Evolutionary conservation across 352 stramenopile genomes (phyloP), one percentile per base, ranked within the genome.

Genomic region (Pythium myriotylum): DNA sequence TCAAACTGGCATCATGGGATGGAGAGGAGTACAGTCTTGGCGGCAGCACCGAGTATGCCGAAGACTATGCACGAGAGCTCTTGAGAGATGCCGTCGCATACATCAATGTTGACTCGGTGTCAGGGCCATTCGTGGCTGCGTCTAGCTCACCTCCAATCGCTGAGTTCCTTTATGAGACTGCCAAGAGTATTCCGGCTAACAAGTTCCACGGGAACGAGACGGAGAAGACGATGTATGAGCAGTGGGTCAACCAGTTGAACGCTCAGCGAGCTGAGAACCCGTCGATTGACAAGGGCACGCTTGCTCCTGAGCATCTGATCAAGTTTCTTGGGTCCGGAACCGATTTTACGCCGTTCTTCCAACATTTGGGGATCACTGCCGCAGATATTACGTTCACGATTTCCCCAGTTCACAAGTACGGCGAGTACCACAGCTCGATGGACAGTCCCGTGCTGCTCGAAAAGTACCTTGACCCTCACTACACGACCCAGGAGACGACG

Each of bases 1-100:
- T 97, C 54, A 73, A 92, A 14, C 65, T 97, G 2, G 75, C 73
- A 7, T 93, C 79, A 12, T 97, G 89, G 89, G 88, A 86, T 54
- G 89, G 86, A 20, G 89, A 97, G 66, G 86, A 96, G 67, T 90
- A 92, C 60, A 84, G 77, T 3, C 60, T 97, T 19, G 41, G 96
- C 1, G 89, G 89, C 12, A 92, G 75, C 29, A 96, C 89, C 0
- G 89, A 89, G 37, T 97, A 74, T 53, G 86, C 72, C 2, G 88
- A 97, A 54, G 70, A 89, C 16, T 69, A 90, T 48, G 71, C 62
- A 10, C 40, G 77, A 8, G 22, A 57, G n/a, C 59, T 91, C 29
- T 68, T 84, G 23, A 57, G 77, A 29, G 50, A 91, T 8, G 81
- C 81, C 1, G 72, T 89, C 1, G 81, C 84, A 9, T 96, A 96